Evolutionary conservation across 179 eudicot genomes (phyloP), one percentile per base, ranked within the genome.

Genomic region (Camellia oleifera): DNA sequence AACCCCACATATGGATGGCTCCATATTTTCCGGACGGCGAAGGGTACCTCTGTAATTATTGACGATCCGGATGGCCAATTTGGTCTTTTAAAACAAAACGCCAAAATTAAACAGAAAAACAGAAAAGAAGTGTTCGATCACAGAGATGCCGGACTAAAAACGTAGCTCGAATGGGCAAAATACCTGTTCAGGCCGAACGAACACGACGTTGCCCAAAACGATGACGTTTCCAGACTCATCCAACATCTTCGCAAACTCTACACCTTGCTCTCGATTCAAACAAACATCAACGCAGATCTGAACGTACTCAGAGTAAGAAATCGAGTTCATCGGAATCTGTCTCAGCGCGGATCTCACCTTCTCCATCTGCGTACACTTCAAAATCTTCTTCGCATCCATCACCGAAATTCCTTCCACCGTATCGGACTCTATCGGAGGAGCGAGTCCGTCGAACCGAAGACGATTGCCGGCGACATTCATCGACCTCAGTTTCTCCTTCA

Each of bases 211-310:
- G 56, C 91, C 90, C 23, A 76, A 65, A 54, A 90, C 89, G 82
- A 90, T 82, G 50, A 90, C 93, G 77, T 85, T 82, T 0, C 91
- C 91, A 4, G 85, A 80, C 20, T 88, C 82, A 76, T 90, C 93
- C 78, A 90, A 40, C 78, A 50, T 63, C 85, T 87, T 90, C 0
- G 91, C 90, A 23, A 86, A 84, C 81, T 90, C 93, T 74, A 81
- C 12, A 0, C 91, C 90, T 44, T 69, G 83, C 15, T 83, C 83
- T 11, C 71, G 65, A 69, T 66, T 79, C 7, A 44, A 66, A 77
- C 90, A 84, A 3, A 62, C 83, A 4, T 85, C 86, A 17, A 63
- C 79, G 63, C 91, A 90, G 15, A 85, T 62, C 58, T 64, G 42
- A 4, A 83, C 80, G 26, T 80, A 90, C 84, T 90, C 88, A 0